These are phyloP conservation scores for Talaromyces thailandensis DNA, from an alignment of 495 filamentous ascomycete genomes.

Conservation along the genomic window DNA sequence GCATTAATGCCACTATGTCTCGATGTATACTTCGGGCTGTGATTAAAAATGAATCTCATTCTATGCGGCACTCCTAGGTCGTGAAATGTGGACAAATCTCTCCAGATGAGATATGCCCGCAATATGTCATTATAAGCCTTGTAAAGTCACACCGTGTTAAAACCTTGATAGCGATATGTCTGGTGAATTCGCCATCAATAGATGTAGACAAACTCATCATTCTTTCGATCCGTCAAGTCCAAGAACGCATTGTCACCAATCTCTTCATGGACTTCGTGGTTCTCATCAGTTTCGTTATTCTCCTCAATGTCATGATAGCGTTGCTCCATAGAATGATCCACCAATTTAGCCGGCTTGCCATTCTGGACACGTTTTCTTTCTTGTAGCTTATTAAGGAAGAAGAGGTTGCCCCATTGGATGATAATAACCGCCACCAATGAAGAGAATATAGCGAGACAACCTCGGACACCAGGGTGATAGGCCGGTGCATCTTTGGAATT, in stretches of 20 bases:
- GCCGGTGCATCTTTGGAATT: conserved; percentile 27
- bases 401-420: conserved; percentile 42
- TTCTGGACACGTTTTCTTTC: conserved; percentile 40
- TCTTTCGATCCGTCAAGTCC: conserved; percentile 54
- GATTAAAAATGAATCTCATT: too few species aligned
- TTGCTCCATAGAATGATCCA: conserved; percentile 47
- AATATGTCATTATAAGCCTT: too few species aligned
- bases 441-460: conserved; percentile 48
- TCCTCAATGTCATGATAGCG: conserved; percentile 17
- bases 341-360: conserved; percentile 46
- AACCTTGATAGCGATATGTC: not conserved
- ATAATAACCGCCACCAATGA: conserved; percentile 38
- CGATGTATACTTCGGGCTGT: too few species aligned
- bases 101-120: too few species aligned
- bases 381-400: conserved; percentile 46
- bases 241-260: conserved; percentile 33
- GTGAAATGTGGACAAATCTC: too few species aligned
- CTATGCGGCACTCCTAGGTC: too few species aligned
- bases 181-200: conserved; percentile 26
- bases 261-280: conserved; percentile 11
- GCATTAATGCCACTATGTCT: too few species aligned
- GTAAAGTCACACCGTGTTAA: too few species aligned
- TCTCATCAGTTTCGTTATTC: conserved; percentile 12
- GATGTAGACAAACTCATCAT: conserved; percentile 61
- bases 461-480: conserved; percentile 47